phyloP scores from a whole-genome alignment of 2,329 filamentous ascomycete genomes.

The Fusarium sulawesiense region DNA sequence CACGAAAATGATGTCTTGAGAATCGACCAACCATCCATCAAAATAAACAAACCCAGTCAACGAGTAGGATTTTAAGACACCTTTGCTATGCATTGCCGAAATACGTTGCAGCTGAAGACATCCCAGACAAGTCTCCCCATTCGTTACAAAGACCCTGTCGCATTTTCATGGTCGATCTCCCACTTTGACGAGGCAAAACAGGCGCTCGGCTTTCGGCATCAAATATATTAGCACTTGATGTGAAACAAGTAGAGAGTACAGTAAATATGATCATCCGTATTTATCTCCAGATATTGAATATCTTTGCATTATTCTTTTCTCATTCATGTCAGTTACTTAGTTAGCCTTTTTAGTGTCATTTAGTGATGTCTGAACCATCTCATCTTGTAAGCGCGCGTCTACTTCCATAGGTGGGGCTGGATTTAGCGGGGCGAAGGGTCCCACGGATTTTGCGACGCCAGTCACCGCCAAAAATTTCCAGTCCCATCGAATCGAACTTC shows the following conservation, averaged over 20 bases:
- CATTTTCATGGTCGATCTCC: conserved; percentile 23
- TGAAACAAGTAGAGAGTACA: neutral
- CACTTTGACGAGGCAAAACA: conserved; percentile 24
- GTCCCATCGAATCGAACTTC: conserved; percentile 19
- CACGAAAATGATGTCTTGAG: neutral
- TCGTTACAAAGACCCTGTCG: conserved; percentile 30
- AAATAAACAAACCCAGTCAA: neutral
- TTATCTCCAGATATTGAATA: neutral
- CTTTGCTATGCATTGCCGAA: conserved; percentile 23
- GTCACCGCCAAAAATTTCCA: conserved; percentile 47
- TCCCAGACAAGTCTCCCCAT: conserved; percentile 27
- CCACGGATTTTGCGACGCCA: conserved; percentile 38
- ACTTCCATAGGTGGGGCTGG: conserved; percentile 20
- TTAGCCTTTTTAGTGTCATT: neutral
- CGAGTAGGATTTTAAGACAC: conserved; percentile 4
- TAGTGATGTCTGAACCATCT: conserved; percentile 4
- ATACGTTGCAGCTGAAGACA: conserved; percentile 26
- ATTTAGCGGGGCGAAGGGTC: conserved; percentile 23
- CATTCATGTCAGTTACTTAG: neutral
- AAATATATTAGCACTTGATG: neutral
- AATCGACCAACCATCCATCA: conserved; percentile 1
- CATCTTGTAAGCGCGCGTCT: conserved; percentile 48
- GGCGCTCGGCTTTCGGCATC: conserved; percentile 26
- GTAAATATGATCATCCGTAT: neutral
- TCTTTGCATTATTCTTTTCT: neutral